Percentiles rank a stretch among this genome's conserved stretches.
Evolutionary conservation across 306 rosid species (phyloP).

Genomic region (Dalbergia cochinchinensis): DNA sequence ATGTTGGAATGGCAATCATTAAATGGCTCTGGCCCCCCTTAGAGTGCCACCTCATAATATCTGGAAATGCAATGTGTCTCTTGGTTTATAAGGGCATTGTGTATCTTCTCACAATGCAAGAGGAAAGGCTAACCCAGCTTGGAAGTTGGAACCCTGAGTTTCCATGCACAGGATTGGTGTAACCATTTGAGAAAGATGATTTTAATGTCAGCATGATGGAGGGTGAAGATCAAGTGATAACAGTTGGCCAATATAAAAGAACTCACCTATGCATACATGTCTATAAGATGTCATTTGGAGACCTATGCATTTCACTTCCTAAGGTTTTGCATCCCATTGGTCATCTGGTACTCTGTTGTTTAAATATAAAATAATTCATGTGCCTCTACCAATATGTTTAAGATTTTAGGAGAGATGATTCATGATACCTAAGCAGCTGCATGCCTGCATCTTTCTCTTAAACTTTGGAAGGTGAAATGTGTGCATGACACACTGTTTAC

Average conservation of each 20-base stretch:
- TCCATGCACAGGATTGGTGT: neutral
- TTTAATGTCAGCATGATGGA: conserved; percentile 16
- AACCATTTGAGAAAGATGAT: conserved; percentile 31
- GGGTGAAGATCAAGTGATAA: neutral
- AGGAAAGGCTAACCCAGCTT: conserved; percentile 19
- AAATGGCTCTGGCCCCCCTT: neutral
- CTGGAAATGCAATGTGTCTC: neutral
- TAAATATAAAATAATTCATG: too few relatives aligned
- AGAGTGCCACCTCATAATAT: conserved; percentile 19
- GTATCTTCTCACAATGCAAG: conserved; percentile 10
- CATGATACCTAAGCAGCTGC: neutral
- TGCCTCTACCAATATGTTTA: too few relatives aligned
- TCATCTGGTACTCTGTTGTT: neutral
- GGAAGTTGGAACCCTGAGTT: neutral
- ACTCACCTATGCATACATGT: neutral
- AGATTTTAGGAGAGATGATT: too few relatives aligned
- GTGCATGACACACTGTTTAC: neutral
- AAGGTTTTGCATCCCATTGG: neutral
- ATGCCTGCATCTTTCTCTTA: neutral
- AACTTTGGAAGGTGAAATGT: neutral
- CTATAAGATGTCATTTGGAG: neutral
- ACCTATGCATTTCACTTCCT: neutral
- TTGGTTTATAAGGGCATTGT: neutral
- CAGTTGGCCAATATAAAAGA: neutral
- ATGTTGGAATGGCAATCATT: conserved; percentile 1